Base-by-base conservation (phyloP, 352 stramenopile genomes). In the Globisporangium nunn region DNA sequence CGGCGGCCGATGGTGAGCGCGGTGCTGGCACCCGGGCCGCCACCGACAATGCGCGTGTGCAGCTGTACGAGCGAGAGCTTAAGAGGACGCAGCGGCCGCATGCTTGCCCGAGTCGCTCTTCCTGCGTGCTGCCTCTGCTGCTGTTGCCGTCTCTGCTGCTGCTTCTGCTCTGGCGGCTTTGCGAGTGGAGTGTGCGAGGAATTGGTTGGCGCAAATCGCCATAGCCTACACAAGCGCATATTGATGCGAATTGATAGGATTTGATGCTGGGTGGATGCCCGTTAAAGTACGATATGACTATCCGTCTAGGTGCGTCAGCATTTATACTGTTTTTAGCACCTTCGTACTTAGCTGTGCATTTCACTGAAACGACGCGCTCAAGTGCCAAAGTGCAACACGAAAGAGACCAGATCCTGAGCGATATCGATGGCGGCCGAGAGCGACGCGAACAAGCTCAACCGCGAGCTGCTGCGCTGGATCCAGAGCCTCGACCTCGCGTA, bases 401-500 rank as follows among this genome's bases (percentile, higher is more conserved):
- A 23, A 23, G 23, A 23, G 23, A 23, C 23, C 23, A 23, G 23
- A 23, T 23, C 23, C 23, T 23, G 23, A 23, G n/a, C 17, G 10
- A 7, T 51, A 23, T 31, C 3, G 41, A 70, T 40, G 61, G 53
- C 50, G 37, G 47, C 14, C 52, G 70, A 58, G 51, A 31, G 35
- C 18, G 58, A 62, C 47, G 54, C 62, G 43, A 93, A 93, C 67
- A 86, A 93, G 73, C 68, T 91, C 48, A 90, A 93, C 57, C 66
- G 90, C 10, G 90, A 97, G 73, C 79, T 96, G 50, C 72, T 97
- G 64, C 80, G 88, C 43, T 97, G 90, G 90, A 88, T 97, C 57
- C 90, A 97, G 77, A 96, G 85, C 62, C 67, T 96, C n/a, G 90
- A 97, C 57, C 64, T 97, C 54, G 87, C 90, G 29, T 97, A 97